Evolutionary conservation across 176 grass and related monocot species (phyloP).

Genomic region (Cymbopogon citratus): DNA sequence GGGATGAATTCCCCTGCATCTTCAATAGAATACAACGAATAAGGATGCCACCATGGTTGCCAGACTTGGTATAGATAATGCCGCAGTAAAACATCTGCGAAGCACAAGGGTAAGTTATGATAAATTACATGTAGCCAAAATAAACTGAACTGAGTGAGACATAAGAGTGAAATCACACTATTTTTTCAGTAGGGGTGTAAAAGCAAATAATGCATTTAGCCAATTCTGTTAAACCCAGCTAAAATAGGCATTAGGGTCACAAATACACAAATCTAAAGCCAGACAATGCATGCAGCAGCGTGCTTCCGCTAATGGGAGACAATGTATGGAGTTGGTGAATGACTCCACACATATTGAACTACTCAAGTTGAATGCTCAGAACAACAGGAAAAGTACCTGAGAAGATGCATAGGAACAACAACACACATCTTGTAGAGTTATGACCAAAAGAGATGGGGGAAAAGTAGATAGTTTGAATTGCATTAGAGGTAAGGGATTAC

Average conservation of each 20-base stretch:
- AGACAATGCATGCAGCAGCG: neutral
- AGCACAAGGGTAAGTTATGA: slow-evolving; percentile 8
- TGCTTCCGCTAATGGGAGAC: neutral
- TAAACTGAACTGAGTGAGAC: slow-evolving; percentile 3
- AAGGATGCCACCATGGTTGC: slow-evolving; percentile 25
- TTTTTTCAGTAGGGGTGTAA: neutral
- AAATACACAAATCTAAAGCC: neutral
- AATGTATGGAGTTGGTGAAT: neutral
- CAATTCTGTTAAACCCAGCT: neutral
- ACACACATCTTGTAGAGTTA: neutral
- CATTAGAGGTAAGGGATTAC: slow-evolving; percentile 34
- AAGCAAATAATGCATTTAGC: neutral
- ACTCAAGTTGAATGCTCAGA: slow-evolving; percentile 1
- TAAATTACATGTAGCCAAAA: slow-evolving; percentile 7
- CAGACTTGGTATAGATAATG: slow-evolving; percentile 25
- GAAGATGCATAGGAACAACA: neutral
- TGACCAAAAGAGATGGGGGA: neutral
- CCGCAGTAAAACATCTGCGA: slow-evolving; percentile 47
- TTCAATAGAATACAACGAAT: slow-evolving; percentile 10
- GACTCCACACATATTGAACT: slow-evolving; percentile 5
- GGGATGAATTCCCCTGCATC: slow-evolving; percentile 19
- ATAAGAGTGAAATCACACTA: neutral
- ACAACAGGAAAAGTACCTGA: neutral
- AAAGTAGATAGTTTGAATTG: neutral
- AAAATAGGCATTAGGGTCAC: neutral